These are phyloP conservation scores for Babesia caballi DNA, from an alignment of 169 alveolate genomes.

Conservation along the genomic window DNA sequence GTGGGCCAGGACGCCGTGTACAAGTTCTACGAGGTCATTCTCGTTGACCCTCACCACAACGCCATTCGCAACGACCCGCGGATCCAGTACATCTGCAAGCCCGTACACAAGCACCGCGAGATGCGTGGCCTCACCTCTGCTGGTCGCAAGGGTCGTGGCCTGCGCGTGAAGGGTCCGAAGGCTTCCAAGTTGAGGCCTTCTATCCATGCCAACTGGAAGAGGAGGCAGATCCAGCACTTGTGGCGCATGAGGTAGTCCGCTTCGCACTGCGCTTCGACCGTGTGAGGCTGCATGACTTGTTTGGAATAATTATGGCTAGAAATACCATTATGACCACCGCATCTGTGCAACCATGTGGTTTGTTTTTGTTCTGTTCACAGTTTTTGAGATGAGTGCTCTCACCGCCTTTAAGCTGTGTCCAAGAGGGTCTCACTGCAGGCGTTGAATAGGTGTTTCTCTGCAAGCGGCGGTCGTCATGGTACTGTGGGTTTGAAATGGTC, in stretches of 20 bases:
- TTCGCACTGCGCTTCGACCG: neutral
- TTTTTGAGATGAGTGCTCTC: no score
- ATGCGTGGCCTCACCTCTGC: conserved; percentile 96
- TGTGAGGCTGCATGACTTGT: neutral
- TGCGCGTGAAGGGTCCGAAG: conserved; percentile 92
- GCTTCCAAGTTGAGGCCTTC: conserved; percentile 94
- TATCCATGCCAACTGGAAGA: conserved; percentile 91
- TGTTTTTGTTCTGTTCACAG: no score
- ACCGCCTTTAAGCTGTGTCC: no score
- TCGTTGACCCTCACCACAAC: conserved; percentile 97
- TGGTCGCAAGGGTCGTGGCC: conserved; percentile 83
- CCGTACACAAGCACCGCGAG: conserved; percentile 98
- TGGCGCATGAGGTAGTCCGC: conserved; percentile 91
- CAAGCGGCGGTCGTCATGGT: no score
- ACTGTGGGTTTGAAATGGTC: no score
- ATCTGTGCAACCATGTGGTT: no score
- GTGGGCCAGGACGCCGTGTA: conserved; percentile 98
- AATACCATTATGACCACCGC: no score
- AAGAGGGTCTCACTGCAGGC: no score
- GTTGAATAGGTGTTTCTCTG: no score
- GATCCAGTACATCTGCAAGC: conserved; percentile 96
- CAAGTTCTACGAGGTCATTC: conserved; percentile 97
- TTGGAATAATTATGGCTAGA: neutral
- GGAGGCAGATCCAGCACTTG: conserved; percentile 92
- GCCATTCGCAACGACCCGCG: conserved; percentile 98